A percentile compares a stretch with the other conserved stretches of the same genome.
These are phyloP conservation scores for Chrysanthemum lavandulifolium DNA, from an alignment of 129 eudicot genomes.

Conservation along the genomic window DNA sequence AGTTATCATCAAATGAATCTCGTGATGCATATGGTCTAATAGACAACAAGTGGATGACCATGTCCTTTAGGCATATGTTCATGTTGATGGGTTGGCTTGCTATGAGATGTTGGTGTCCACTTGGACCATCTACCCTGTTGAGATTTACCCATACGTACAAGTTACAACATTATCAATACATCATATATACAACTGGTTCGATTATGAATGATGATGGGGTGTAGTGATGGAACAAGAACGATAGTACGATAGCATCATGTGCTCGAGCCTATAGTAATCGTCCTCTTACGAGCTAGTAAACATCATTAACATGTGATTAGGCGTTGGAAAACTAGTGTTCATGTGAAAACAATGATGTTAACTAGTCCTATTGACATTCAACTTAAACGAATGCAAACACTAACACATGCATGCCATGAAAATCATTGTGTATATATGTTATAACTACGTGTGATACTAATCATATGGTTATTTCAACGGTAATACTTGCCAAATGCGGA, in stretches of 20 bases:
- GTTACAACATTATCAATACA: neutral
- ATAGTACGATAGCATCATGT: slow-evolving; percentile 5
- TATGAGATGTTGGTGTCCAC: slow-evolving; percentile 3
- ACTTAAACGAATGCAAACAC: no score
- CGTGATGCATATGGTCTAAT: slow-evolving; percentile 19
- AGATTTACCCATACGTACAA: slow-evolving; percentile 27
- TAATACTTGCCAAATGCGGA: neutral
- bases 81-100: slow-evolving; percentile 24
- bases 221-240: slow-evolving; percentile 11
- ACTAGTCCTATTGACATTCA: neutral
- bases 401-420: neutral
- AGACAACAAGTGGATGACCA: neutral
- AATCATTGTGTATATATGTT: neutral
- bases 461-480: neutral
- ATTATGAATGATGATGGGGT: slow-evolving; percentile 22
- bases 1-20: neutral
- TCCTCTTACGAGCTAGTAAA: neutral
- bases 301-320: slow-evolving; percentile 3
- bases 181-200: slow-evolving; percentile 5
- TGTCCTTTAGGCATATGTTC: slow-evolving; percentile 20
- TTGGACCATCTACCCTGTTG: slow-evolving; percentile 19
- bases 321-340: neutral
- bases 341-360: no score
- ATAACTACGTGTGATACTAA: neutral
- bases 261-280: no score